Percentiles rank a stretch among this genome's conserved stretches.
Conservation (phyloP, 106 monocot species). For the Dendrobium nobile region DNA sequence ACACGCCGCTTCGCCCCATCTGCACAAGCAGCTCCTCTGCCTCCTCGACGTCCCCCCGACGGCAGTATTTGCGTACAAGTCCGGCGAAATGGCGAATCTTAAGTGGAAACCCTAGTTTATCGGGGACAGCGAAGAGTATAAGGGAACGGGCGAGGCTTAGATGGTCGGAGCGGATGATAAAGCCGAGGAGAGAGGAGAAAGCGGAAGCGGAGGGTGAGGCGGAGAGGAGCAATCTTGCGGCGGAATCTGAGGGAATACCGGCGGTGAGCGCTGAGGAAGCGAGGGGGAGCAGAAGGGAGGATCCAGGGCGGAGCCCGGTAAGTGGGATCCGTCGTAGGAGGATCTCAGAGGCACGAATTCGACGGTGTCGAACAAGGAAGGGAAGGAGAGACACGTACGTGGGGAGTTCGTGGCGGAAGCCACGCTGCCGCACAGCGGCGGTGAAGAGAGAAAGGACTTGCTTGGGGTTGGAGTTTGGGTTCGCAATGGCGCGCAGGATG, state of each 20-base stretch:
- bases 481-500: constrained; percentile 7
- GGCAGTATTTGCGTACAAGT: not conserved
- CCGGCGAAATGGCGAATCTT: constrained; percentile 5
- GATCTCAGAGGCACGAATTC: not conserved
- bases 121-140: not conserved
- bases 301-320: not conserved
- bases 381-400: constrained; percentile 12
- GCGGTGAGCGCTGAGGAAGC: not conserved
- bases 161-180: not conserved
- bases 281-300: constrained; percentile 5
- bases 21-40: constrained; percentile 3
- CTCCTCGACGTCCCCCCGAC: not conserved
- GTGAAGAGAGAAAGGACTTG: constrained; percentile 11
- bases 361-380: not conserved
- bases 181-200: constrained; percentile 7
- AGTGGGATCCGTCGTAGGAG: constrained; percentile 8
- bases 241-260: not conserved
- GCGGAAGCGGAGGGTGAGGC: not conserved
- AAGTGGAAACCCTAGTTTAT: constrained; percentile 8
- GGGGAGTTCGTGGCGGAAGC: constrained; percentile 7
- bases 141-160: not conserved
- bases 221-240: constrained; percentile 2
- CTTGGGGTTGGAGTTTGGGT: constrained; percentile 4
- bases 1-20: not conserved
- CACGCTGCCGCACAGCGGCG: not conserved